These are phyloP conservation scores for Collariella sp. DNA, from an alignment of 495 filamentous ascomycete species.

Conservation along the genomic window DNA sequence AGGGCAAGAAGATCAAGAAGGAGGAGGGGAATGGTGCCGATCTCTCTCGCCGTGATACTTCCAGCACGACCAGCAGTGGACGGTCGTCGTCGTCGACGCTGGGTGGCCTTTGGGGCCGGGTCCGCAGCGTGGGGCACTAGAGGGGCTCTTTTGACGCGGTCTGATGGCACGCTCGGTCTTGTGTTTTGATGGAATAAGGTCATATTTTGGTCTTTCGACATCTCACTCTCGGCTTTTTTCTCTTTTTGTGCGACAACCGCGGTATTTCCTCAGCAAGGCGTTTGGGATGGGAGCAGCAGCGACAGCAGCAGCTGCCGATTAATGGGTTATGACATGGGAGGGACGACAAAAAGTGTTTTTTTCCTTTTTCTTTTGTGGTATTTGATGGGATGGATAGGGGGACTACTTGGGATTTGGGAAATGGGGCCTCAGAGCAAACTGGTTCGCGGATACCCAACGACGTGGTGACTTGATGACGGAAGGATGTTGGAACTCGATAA, in stretches of 20 bases:
- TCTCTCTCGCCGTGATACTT: conserved; percentile 22
- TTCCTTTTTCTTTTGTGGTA: neutral
- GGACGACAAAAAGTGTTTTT: neutral
- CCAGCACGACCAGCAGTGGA: conserved; percentile 22
- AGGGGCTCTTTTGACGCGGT: neutral
- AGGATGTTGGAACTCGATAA: neutral
- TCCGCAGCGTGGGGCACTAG: conserved; percentile 17
- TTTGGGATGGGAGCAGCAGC: neutral
- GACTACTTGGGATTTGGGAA: neutral
- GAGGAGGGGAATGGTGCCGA: neutral
- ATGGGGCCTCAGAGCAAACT: neutral
- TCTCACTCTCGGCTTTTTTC: neutral
- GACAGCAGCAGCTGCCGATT: neutral
- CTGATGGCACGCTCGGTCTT: too few species aligned
- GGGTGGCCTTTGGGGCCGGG: conserved; percentile 18
- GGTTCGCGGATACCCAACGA: too few species aligned
- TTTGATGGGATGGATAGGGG: neutral
- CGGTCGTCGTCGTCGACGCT: conserved; percentile 1
- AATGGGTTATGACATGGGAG: conserved; percentile 5
- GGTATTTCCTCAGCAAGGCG: conserved; percentile 10
- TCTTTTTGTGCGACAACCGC: neutral
- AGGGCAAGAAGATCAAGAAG: conserved; percentile 14
- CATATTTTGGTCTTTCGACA: neutral
- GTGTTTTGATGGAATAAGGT: too few species aligned
- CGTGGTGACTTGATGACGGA: too few species aligned